A percentile compares a stretch with the other conserved stretches of the same genome.
These are phyloP conservation scores for Apostasia shenzhenica DNA, from an alignment of 106 monocot species.

Conservation along the genomic window DNA sequence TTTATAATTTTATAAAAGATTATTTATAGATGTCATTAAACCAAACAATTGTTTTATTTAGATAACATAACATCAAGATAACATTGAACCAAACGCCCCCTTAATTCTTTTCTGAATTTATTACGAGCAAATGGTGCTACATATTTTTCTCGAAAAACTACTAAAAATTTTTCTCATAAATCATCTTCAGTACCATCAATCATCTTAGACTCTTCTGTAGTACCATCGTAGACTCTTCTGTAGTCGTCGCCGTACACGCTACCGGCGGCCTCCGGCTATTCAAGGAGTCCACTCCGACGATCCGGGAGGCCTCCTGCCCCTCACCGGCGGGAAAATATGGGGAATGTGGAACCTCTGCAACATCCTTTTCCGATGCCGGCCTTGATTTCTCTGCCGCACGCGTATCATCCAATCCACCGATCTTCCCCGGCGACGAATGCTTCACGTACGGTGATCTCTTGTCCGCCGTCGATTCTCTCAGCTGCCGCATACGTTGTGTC, in stretches of 20 bases:
- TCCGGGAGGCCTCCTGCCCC: not conserved
- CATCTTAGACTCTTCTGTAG: too few species aligned
- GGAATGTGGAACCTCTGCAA: not conserved
- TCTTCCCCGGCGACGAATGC: constrained; percentile 35
- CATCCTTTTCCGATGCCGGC: not conserved
- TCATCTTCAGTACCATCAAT: too few species aligned
- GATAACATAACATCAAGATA: too few species aligned
- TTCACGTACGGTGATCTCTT: constrained; percentile 62
- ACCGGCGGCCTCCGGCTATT: constrained; percentile 12
- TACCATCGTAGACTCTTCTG: too few species aligned
- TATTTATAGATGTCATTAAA: too few species aligned
- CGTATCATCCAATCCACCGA: constrained; percentile 15
- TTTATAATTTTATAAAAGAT: too few species aligned
- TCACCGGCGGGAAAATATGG: not conserved
- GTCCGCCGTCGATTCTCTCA: constrained; percentile 58
- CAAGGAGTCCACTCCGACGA: not conserved
- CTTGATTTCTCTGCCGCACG: not conserved
- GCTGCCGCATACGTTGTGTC: constrained; percentile 37
- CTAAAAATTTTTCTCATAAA: too few species aligned
- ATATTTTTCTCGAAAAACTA: too few species aligned
- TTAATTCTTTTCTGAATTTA: too few species aligned
- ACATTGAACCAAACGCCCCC: too few species aligned
- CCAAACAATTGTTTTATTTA: too few species aligned
- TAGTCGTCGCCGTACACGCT: constrained; percentile 53
- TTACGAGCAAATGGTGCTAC: too few species aligned